Base-by-base conservation (phyloP, 192 early-diverging fungal genomes). In the Mortierella antarctica region DNA sequence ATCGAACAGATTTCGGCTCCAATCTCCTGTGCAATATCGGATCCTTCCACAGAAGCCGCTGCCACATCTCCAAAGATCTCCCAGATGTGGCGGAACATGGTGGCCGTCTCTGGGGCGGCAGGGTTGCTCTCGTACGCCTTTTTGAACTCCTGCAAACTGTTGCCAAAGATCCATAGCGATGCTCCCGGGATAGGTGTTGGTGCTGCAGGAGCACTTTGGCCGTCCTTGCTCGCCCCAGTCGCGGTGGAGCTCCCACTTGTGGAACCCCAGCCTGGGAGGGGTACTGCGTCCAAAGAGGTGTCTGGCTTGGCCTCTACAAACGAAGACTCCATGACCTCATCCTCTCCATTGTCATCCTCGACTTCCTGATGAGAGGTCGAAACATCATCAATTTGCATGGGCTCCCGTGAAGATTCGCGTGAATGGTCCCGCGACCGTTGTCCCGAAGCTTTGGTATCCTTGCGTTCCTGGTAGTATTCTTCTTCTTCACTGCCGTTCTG, bases 131-230 rank as follows among this genome's bases (percentile, higher is more conserved):
- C 72, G 41, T 70, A 66, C 1, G 73, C 62, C 9, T 71, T 74
- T 12, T 65, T 80, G 60, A 84, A 85, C 44, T 87, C 78, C 14
- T 69, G 51, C 17, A 89, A 61, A 39, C 75, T 70, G 2, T 84
- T 59, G 2, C 87, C 88, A 68, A 89, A 90, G 46, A 90, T 81
- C 88, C 86, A 89, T 17, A 89, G 66, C 6, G 88, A 84, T 3
- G 84, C 80, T 15, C 86, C 85, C 9, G 56, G 86, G 1, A 72
- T 44, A 12, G 73, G 70, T 5, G 71, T 62, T 1, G 64, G 44
- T 2, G 68, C 46, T 1, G 42, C 21, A 4, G 74, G 7, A 39
- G 82, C 23, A 70, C 42, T 15, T 41, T 42, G 21, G 56, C 47
- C 46, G 41, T 67, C 60, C 15, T 66, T 61, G 6, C 40, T 60